Conservation (phyloP, 257 asterid species). For the Linderniella brevidens region DNA sequence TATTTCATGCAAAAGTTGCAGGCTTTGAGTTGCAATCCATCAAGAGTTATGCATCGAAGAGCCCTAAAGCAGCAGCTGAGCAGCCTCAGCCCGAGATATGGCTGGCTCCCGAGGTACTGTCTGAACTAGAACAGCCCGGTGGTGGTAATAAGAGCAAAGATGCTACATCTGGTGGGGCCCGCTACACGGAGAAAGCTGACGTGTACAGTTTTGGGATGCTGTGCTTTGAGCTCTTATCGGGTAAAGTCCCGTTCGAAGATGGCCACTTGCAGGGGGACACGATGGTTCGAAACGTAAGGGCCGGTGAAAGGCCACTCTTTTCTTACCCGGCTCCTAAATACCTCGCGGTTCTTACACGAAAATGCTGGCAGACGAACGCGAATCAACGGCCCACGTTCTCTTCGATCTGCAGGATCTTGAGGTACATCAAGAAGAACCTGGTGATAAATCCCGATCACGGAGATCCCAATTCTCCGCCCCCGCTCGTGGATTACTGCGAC, state of each 20-base stretch:
- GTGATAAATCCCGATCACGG: conserved; percentile 74
- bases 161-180: conserved; percentile 14
- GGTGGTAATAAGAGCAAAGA: conserved; percentile 2
- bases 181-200: conserved; percentile 59
- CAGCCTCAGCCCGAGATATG: conserved; percentile 38
- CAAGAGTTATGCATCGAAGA: conserved; percentile 20
- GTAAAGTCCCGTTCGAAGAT: conserved; percentile 68
- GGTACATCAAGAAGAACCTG: conserved; percentile 58
- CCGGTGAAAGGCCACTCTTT: conserved; percentile 84
- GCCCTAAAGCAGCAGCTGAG: too few relatives aligned
- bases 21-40: conserved; percentile 41
- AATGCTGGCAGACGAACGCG: conserved; percentile 76
- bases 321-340: conserved; percentile 65
- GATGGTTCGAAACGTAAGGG: conserved; percentile 49
- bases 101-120: conserved; percentile 73
- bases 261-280: conserved; percentile 66
- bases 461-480: conserved; percentile 65
- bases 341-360: conserved; percentile 47
- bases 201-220: conserved; percentile 81
- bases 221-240: conserved; percentile 64
- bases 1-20: conserved; percentile 42
- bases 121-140: conserved; percentile 30
- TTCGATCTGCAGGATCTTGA: conserved; percentile 49
- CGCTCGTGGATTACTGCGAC: conserved; percentile 65
- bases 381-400: conserved; percentile 54